Evolutionary conservation across 805 yeast species (phyloP).

Genomic region (Diddensiella caesifluorescens): DNA sequence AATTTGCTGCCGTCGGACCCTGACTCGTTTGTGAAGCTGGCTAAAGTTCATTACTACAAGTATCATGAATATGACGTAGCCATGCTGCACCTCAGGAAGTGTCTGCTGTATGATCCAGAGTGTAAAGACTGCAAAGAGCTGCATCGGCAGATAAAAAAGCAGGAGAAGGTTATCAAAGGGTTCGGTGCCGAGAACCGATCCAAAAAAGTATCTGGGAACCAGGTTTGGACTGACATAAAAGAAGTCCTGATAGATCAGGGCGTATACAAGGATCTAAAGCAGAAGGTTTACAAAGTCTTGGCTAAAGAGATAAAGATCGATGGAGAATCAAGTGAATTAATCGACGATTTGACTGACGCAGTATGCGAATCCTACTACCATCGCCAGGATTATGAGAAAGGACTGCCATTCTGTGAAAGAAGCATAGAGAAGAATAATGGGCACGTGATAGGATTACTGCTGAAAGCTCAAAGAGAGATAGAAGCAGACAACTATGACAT

Average conservation of each 20-base stretch:
- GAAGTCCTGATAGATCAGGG: slow-evolving; percentile 13
- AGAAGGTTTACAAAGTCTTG: slow-evolving; percentile 14
- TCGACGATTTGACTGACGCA: slow-evolving; percentile 34
- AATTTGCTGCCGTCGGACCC: slow-evolving; percentile 24
- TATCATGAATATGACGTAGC: slow-evolving; percentile 50
- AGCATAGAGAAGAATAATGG: slow-evolving; percentile 21
- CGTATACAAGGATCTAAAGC: slow-evolving; percentile 10
- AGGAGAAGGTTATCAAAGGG: slow-evolving; percentile 25
- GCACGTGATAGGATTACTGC: slow-evolving; percentile 36
- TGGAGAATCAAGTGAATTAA: slow-evolving; percentile 15
- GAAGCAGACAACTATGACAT: slow-evolving; percentile 21
- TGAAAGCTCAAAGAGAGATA: slow-evolving; percentile 17
- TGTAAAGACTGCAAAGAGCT: slow-evolving; percentile 49
- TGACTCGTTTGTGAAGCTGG: slow-evolving; percentile 26
- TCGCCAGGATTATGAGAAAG: slow-evolving; percentile 26
- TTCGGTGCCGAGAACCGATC: slow-evolving; percentile 17
- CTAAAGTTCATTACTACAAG: slow-evolving; percentile 44
- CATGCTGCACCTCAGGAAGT: slow-evolving; percentile 50
- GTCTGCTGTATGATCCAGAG: slow-evolving; percentile 77
- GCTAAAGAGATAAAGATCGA: neutral
- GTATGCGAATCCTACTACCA: slow-evolving; percentile 39
- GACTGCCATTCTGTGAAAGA: slow-evolving; percentile 28
- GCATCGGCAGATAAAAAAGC: slow-evolving; percentile 25
- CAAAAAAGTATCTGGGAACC: slow-evolving; percentile 24
- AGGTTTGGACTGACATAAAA: slow-evolving; percentile 17